Base-by-base conservation (phyloP, 1,284 basidiomycete genomes). In the Hypsizygus ulmarius region DNA sequence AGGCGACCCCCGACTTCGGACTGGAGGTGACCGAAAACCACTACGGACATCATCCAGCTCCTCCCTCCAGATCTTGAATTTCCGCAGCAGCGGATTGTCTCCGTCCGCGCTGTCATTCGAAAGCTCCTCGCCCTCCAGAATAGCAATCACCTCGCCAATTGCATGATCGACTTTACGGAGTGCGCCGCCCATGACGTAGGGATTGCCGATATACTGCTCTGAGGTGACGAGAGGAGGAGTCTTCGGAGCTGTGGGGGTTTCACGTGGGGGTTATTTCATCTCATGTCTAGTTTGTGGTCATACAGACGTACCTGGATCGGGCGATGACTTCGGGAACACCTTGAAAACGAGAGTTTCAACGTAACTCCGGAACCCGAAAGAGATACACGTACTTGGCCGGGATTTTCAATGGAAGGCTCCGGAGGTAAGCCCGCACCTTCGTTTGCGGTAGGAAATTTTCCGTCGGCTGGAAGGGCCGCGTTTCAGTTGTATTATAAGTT, bases 81-180 rank as follows among this genome's bases (percentile, higher is more conserved):
- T 68, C 5, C 53, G 46, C 29, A 73, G 46, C 35, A 71, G 49
- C 1, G 56, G 59, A 39, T 65, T 65, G 36, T 66, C 66, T n/a
- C 61, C 59, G 25, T 54, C 52, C 25, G 59, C 61, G 29, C 59
- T 59, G 47, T 63, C 61, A 27, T 62, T 55, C 21, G 64, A 41
- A 5, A 34, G 55, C 46, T 65, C 62, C 53, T 74, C 71, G 34
- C 63, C 61, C 56, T 73, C 67, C 25, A 74, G 57, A 19, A 72
- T 64, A 1, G 52, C 51, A 21, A 74, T 68, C 25, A 71, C 62
- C n/a, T 71, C 66, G 25, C 61, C 59, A 19, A 72, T 57, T 3
- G 70, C 63, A 40, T 66, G 63, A 49, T 72, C 70, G 35, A 73
- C 59, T 39, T 69, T 68, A 28, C 65, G 58, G 39, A 73, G 59